These are phyloP conservation scores for Hymenoscyphus repandus DNA, from an alignment of 2,329 filamentous ascomycete species.

Conservation along the genomic window DNA sequence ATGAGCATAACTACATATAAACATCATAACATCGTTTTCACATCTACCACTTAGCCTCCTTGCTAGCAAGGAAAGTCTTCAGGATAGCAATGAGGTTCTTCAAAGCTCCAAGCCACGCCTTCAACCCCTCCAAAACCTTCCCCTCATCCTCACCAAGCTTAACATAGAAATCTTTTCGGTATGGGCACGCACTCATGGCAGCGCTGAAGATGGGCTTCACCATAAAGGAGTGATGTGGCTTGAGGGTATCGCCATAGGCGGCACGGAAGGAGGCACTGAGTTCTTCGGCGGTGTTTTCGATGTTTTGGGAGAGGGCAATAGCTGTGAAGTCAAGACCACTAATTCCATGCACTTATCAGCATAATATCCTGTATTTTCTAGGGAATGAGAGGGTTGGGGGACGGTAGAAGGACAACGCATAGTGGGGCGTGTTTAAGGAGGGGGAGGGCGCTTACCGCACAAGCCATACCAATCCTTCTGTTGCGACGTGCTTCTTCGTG, in stretches of 20 bases:
- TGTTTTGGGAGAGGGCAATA: slow-evolving; percentile 74
- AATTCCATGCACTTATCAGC: not conserved
- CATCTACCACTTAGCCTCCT: slow-evolving; percentile 39
- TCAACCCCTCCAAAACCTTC: slow-evolving; percentile 60
- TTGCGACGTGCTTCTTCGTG: slow-evolving; percentile 80
- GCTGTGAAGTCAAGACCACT: slow-evolving; percentile 94
- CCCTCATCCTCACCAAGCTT: slow-evolving; percentile 69
- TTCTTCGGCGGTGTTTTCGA: slow-evolving; percentile 63
- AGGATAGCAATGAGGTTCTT: slow-evolving; percentile 76
- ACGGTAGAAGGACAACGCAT: not conserved
- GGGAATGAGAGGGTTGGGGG: not conserved
- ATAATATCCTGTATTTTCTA: slow-evolving; percentile 4
- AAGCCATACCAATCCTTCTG: slow-evolving; percentile 89
- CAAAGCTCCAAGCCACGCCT: slow-evolving; percentile 68
- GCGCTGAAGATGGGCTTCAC: slow-evolving; percentile 89
- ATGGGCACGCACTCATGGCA: slow-evolving; percentile 89
- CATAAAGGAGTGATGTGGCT: slow-evolving; percentile 83
- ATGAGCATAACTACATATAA: too few relatives aligned
- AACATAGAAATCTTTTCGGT: slow-evolving; percentile 86
- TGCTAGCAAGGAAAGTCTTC: slow-evolving; percentile 53
- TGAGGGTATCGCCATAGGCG: slow-evolving; percentile 82
- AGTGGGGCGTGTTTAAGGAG: not conserved
- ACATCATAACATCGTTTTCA: too few relatives aligned
- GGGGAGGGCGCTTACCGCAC: slow-evolving; percentile 55
- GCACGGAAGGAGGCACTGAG: slow-evolving; percentile 80